Evolutionary conservation across 2,329 filamentous ascomycete genomes (phyloP).

Genomic region (Alternaria brassicicola): DNA sequence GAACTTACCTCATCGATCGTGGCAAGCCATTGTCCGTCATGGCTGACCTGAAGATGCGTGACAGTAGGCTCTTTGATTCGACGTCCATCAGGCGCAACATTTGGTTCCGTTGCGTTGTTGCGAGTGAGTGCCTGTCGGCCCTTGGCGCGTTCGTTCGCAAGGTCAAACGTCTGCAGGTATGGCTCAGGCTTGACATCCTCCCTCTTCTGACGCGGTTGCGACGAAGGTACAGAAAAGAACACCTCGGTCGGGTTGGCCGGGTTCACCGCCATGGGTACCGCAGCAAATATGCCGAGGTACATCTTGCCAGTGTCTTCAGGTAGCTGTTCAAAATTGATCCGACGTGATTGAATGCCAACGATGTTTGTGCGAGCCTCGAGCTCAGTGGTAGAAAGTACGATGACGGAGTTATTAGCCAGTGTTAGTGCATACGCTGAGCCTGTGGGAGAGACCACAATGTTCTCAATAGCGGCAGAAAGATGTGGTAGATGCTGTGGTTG

Average conservation of each 20-base stretch:
- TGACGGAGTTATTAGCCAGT: conserved; percentile 88
- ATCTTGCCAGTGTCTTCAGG: conserved; percentile 26
- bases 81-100: conserved; percentile 72
- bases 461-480: conserved; percentile 82
- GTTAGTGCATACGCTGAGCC: conserved; percentile 85
- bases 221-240: conserved; percentile 59
- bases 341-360: conserved; percentile 73
- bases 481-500: conserved; percentile 87
- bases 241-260: conserved; percentile 51
- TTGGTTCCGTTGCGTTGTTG: conserved; percentile 83
- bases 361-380: conserved; percentile 84
- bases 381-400: conserved; percentile 89
- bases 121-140: conserved; percentile 87
- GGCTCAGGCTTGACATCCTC: conserved; percentile 53
- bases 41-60: conserved; percentile 74
- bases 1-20: conserved; percentile 74
- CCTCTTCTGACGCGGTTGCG: conserved; percentile 50
- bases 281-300: conserved; percentile 29
- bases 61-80: conserved; percentile 79
- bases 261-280: conserved; percentile 50
- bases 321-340: conserved; percentile 37
- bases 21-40: conserved; percentile 86
- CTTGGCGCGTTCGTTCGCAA: conserved; percentile 77
- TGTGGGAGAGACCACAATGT: conserved; percentile 77
- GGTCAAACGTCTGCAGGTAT: conserved; percentile 84